Percentiles rank a stretch among this genome's conserved stretches.
phyloP scores from a whole-genome alignment of 352 stramenopile species.

The Phytophthora pluvialis region DNA sequence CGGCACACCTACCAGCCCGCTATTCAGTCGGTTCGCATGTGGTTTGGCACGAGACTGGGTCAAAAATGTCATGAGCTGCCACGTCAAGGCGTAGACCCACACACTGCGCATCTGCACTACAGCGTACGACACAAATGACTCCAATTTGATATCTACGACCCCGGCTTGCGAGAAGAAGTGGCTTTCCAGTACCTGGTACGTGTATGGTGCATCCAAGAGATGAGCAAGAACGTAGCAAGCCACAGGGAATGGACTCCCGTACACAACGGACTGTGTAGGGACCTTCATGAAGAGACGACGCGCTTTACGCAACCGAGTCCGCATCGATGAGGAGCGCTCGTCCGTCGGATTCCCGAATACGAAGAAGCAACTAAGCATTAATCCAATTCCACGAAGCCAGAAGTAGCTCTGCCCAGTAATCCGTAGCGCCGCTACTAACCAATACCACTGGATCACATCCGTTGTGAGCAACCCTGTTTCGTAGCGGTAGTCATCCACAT shows the following conservation, averaged over 20 bases:
- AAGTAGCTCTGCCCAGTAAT: slow-evolving; percentile 48
- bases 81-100: slow-evolving; percentile 43
- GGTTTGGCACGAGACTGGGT: not conserved
- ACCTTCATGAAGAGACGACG: slow-evolving; percentile 41
- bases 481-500: slow-evolving; percentile 55
- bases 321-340: not conserved
- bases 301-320: slow-evolving; percentile 4
- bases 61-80: slow-evolving; percentile 21
- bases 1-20: slow-evolving; percentile 33
- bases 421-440: slow-evolving; percentile 29
- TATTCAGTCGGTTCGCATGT: slow-evolving; percentile 5
- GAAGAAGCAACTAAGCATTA: slow-evolving; percentile 37
- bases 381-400: slow-evolving; percentile 30
- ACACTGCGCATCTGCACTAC: slow-evolving; percentile 56
- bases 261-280: slow-evolving; percentile 60
- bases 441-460: slow-evolving; percentile 39
- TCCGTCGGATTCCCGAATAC: not conserved
- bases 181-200: slow-evolving; percentile 39
- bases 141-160: slow-evolving; percentile 24
- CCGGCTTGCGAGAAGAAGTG: slow-evolving; percentile 41
- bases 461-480: slow-evolving; percentile 30
- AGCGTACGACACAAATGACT: slow-evolving; percentile 33
- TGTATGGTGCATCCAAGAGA: slow-evolving; percentile 47
- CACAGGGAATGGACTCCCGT: slow-evolving; percentile 50
- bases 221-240: slow-evolving; percentile 52